These are phyloP conservation scores for Lactarius vividus DNA, from an alignment of 768 basidiomycete genomes.

Conservation along the genomic window DNA sequence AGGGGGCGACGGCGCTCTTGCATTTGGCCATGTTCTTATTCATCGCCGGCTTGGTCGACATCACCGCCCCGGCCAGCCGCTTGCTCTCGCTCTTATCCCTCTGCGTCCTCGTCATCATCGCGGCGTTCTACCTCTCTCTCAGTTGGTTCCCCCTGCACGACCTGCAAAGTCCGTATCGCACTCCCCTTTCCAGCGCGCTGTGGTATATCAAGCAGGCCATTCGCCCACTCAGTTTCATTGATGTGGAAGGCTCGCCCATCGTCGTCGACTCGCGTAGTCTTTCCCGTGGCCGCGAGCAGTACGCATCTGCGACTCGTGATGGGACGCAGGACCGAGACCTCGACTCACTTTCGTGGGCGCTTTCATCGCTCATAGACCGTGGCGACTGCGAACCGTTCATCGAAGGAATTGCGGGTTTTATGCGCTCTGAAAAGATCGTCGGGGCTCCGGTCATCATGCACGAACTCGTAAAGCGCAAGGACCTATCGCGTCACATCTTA, in stretches of 20 bases:
- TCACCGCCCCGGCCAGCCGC: constrained; percentile 2
- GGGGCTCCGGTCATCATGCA: constrained; percentile 5
- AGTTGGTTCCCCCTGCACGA: constrained; percentile 9
- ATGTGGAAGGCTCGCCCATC: neutral
- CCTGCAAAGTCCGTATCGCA: constrained; percentile 12
- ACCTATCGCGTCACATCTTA: constrained; percentile 1
- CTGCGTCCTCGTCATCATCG: neutral
- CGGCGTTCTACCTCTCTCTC: neutral
- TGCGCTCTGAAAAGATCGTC: neutral
- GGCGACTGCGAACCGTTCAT: constrained; percentile 16
- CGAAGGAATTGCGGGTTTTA: constrained; percentile 11
- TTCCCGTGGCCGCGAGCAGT: constrained; percentile 2
- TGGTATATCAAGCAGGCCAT: constrained; percentile 9
- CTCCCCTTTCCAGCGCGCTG: constrained; percentile 17
- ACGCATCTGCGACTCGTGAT: neutral
- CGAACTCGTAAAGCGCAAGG: constrained; percentile 10
- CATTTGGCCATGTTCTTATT: constrained; percentile 19
- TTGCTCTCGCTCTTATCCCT: constrained; percentile 7
- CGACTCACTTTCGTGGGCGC: constrained; percentile 4
- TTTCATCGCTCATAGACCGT: constrained; percentile 3
- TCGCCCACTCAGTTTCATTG: neutral
- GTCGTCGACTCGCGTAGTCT: neutral
- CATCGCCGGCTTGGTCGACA: constrained; percentile 17
- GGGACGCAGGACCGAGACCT: constrained; percentile 7
- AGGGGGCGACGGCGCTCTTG: constrained; percentile 10